A percentile compares a stretch with the other conserved stretches of the same genome.
Conservation (phyloP, 306 rosid genomes). For the Rosa multiflora region DNA sequence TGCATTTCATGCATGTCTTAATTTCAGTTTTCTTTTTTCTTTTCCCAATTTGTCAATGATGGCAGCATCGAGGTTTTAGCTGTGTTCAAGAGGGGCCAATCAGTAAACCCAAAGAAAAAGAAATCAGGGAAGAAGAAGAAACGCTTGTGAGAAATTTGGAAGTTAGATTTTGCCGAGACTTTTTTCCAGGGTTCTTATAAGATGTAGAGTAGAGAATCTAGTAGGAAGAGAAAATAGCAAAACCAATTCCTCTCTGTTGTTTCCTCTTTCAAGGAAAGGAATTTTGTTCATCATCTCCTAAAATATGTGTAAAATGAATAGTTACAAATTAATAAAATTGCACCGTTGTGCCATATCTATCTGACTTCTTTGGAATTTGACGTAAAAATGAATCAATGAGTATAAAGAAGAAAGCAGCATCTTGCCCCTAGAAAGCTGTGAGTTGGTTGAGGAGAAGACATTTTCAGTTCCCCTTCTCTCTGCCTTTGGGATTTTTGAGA, state of each 20-base stretch:
- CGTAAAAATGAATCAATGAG: conserved; percentile 41
- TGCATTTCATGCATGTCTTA: not conserved
- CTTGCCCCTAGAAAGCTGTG: conserved; percentile 33
- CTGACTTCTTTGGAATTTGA: conserved; percentile 31
- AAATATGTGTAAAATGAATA: conserved; percentile 37
- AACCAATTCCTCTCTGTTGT: conserved; percentile 19
- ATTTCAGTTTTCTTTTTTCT: not conserved
- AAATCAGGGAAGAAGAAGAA: conserved; percentile 75
- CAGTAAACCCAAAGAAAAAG: conserved; percentile 48
- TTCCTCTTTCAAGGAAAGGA: conserved; percentile 15
- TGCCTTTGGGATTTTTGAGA: conserved; percentile 45
- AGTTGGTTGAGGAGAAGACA: conserved; percentile 20
- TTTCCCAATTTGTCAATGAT: conserved; percentile 3
- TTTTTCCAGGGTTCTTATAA: conserved; percentile 2
- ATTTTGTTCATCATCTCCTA: conserved; percentile 20
- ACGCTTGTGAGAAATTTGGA: conserved; percentile 25
- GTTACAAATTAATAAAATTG: conserved; percentile 38
- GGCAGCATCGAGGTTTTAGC: conserved; percentile 88
- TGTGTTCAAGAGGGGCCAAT: conserved; percentile 63
- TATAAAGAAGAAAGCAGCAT: conserved; percentile 15
- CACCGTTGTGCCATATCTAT: conserved; percentile 30
- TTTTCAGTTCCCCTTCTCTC: conserved; percentile 47
- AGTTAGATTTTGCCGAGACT: not conserved
- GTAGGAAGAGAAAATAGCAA: conserved; percentile 8
- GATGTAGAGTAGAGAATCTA: not conserved